phyloP scores from a whole-genome alignment of 192 early-diverging fungal genomes.

The Linnemannia exigua region DNA sequence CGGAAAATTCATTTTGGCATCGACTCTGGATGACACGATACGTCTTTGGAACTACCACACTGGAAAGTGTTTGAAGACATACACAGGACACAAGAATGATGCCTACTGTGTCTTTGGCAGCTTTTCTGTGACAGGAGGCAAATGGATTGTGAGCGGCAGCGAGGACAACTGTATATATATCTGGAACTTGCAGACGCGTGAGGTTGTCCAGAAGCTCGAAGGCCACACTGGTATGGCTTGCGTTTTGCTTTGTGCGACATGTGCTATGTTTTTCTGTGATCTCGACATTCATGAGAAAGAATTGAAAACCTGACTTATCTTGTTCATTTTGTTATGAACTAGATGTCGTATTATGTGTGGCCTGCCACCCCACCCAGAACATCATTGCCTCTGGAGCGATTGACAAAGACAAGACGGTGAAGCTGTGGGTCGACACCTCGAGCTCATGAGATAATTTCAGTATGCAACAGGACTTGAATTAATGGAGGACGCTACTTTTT shows the following conservation, averaged over 20 bases:
- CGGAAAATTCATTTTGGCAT: constrained; percentile 97
- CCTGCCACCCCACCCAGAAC: constrained; percentile 93
- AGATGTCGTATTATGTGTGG: constrained; percentile 93
- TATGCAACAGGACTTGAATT: not conserved
- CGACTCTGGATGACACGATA: constrained; percentile 93
- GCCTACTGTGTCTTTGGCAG: constrained; percentile 95
- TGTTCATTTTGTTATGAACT: constrained; percentile 66
- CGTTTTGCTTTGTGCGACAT: not conserved
- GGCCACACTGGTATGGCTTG: constrained; percentile 86
- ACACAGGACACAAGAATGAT: constrained; percentile 91
- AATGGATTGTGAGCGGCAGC: constrained; percentile 97
- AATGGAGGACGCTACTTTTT: not conserved
- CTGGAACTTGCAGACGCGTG: constrained; percentile 97
- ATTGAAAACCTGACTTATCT: constrained; percentile 10
- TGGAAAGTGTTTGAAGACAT: constrained; percentile 97
- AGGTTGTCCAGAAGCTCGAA: constrained; percentile 94
- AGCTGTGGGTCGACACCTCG: constrained; percentile 82
- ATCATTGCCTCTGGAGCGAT: constrained; percentile 97
- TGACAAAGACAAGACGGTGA: constrained; percentile 90
- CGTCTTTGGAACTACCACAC: constrained; percentile 96
- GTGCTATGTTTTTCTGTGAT: not conserved
- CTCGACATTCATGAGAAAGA: not conserved
- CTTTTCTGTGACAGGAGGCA: constrained; percentile 93
- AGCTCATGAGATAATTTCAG: constrained; percentile 35
- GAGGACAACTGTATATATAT: constrained; percentile 96